Evolutionary conservation across 352 stramenopile species (phyloP), one percentile per base, ranked within the genome.

Genomic region (Phytophthora foliorum): DNA sequence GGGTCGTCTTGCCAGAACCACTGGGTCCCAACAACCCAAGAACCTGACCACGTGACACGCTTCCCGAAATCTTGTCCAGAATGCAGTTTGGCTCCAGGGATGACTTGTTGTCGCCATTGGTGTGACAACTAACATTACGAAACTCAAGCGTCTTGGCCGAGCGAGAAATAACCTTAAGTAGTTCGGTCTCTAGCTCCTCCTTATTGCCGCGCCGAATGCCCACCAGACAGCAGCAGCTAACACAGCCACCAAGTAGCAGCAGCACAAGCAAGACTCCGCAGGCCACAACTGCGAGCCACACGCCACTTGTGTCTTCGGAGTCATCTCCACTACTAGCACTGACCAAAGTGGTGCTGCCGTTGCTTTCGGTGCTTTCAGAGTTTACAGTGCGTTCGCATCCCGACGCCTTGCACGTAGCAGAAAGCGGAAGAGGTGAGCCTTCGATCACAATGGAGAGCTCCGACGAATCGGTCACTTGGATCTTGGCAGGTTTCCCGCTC

Each of bases 1-100:
- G 58, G 52, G 80, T 94, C 52, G 86, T 94, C 57, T 94, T 94
- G 19, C 86, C 86, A 0, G 84, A 89, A 6, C 86, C 86, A 39
- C 79, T 90, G 0, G 86, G 86, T 0, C 86, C 86, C 34, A 94
- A 62, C 32, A 94, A 68, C 1, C 80, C 84, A 8, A 92, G 60
- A 36, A 92, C 80, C 57, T 86, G 74, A 19, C 84, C 84, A 11
- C 82, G 77, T 13, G 73, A 64, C 0, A 86, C 75, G 17, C 61
- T 71, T 3, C 82, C 84, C 0, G 77, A 86, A 22, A 92, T 69
- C 17, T 85, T 74, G 56, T 85, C 74, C n/a, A 92, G 57, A 39
- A 92, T 86, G 5, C 56, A 60, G 54, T 84, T 81, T 21, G 59
- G 53, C 24, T 61, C 39, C 21, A n/a, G 14, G 4, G 57, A 51